Evolutionary conservation across 1,139 yeast genomes (phyloP).

Genomic region (Eremothecium cymbalariae): DNA sequence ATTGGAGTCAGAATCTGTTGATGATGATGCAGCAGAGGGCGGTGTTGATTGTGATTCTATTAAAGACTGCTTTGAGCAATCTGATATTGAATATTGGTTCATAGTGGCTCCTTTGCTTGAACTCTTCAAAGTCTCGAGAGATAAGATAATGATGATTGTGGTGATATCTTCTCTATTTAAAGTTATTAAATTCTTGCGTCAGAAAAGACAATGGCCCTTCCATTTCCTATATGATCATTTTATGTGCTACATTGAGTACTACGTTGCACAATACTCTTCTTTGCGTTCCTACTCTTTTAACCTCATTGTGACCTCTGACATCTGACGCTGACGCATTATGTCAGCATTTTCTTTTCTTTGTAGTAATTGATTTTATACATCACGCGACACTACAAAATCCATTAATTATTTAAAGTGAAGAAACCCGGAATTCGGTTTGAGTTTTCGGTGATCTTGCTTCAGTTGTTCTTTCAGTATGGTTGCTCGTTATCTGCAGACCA

Average conservation of each 20-base stretch:
- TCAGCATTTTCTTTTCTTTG: too few species aligned
- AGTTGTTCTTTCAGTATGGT: too few species aligned
- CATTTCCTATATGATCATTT: neutral
- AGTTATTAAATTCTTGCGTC: conserved; percentile 3
- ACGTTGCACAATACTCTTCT: conserved; percentile 5
- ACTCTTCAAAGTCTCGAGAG: conserved; percentile 2
- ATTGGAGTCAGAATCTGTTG: conserved; percentile 1
- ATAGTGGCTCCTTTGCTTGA: conserved; percentile 4
- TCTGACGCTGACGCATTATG: conserved; percentile 2
- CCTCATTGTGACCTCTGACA: too few species aligned
- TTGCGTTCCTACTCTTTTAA: conserved; percentile 3
- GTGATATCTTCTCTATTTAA: conserved; percentile 4
- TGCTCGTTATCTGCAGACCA: too few species aligned
- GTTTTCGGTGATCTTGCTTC: too few species aligned
- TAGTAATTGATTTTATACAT: too few species aligned
- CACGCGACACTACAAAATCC: too few species aligned
- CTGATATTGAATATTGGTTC: conserved; percentile 1
- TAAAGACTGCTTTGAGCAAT: neutral
- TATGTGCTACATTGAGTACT: conserved; percentile 1
- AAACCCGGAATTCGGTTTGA: too few species aligned
- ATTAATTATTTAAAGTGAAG: too few species aligned
- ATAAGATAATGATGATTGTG: conserved; percentile 3
- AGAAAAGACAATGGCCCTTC: neutral
- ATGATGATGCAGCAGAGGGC: conserved; percentile 1
- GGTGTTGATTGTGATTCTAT: neutral